Conservation (phyloP, 306 rosid species). For the Vicia sativa region DNA sequence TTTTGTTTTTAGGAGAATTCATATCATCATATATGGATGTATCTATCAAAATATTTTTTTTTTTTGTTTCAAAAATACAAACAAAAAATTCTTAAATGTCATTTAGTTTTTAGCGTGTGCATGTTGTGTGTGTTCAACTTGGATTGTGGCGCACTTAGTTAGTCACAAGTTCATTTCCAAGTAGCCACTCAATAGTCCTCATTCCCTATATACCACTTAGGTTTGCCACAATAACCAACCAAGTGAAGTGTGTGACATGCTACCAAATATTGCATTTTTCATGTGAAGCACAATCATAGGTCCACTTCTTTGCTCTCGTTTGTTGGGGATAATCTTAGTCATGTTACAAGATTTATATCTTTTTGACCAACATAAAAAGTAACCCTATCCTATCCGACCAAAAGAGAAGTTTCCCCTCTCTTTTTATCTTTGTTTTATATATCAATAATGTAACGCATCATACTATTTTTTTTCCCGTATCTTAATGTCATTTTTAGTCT, state of each 20-base stretch:
- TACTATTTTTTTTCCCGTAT: not conserved
- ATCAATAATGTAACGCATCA: slow-evolving; percentile 36
- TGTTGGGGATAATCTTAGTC: slow-evolving; percentile 29
- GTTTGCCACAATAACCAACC: slow-evolving; percentile 43
- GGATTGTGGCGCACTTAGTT: slow-evolving; percentile 35
- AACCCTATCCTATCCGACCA: slow-evolving; percentile 52
- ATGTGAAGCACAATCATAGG: slow-evolving; percentile 26
- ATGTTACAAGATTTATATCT: slow-evolving; percentile 30
- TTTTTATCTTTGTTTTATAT: slow-evolving; percentile 39
- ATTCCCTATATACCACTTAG: slow-evolving; percentile 12
- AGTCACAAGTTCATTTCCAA: slow-evolving; percentile 33
- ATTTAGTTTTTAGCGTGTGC: not conserved
- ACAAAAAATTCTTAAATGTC: not conserved
- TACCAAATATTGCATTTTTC: slow-evolving; percentile 39
- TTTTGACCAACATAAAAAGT: slow-evolving; percentile 45
- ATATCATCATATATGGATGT: too few species aligned
- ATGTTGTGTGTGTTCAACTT: slow-evolving; percentile 3
- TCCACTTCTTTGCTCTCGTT: slow-evolving; percentile 30
- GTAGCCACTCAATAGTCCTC: slow-evolving; percentile 20
- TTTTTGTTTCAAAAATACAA: not conserved
- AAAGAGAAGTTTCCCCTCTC: slow-evolving; percentile 31
- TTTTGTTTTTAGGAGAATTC: too few species aligned
- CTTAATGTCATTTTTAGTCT: slow-evolving; percentile 4
- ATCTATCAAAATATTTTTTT: too few species aligned
- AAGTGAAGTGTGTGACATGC: slow-evolving; percentile 39